Base-by-base conservation (phyloP, 2,329 filamentous ascomycete species). In the Coleophoma cylindrospora region DNA sequence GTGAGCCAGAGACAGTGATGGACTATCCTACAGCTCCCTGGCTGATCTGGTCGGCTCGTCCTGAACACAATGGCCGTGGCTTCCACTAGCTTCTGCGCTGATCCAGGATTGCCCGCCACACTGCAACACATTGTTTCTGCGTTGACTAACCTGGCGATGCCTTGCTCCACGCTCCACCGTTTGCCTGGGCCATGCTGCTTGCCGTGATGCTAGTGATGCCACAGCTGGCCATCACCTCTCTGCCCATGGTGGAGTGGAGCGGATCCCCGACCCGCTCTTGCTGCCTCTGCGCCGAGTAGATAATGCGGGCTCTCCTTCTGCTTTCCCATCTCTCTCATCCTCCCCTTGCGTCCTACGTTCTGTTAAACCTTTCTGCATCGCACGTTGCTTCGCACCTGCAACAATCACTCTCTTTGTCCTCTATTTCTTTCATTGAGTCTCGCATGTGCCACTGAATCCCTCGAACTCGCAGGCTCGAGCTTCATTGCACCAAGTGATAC, bases 381-480 rank as follows among this genome's bases (percentile, higher is more conserved):
- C 12, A 12, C 41, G 15, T n/a, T 32, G 41, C 21, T 44, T 44
- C 41, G 3, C 14, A 32, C 32, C 22, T 27, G 12, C 41, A 33
- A n/a, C 27, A 11, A 41, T 19, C 40, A 41, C 15, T 14, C 21
- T 43, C 15, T 9, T 27, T 27, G 32, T 11, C 19, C 27, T n/a
- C 15, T 2, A 12, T 44, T 14, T 9, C 21, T 33, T 14, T 44
- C 17, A 14, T 27, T 44, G 12, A 8, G 12, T 44, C 12, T 2
- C 27, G n/a, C 4, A 22, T 32, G 19, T 14, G 12, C 15, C 27
- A 15, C 19, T 44, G n/a, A 21, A 44, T 27, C 27, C 21, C n/a
- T n/a, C 41, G 41, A 44, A 43, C 50, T 54, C 51, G 45, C 52
- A 38, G 54, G 54, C 46, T 52, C 48, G 52, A 56, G 51, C 45